phyloP scores from a whole-genome alignment of 176 grass and related monocot genomes.

The Tillandsia leiboldiana region DNA sequence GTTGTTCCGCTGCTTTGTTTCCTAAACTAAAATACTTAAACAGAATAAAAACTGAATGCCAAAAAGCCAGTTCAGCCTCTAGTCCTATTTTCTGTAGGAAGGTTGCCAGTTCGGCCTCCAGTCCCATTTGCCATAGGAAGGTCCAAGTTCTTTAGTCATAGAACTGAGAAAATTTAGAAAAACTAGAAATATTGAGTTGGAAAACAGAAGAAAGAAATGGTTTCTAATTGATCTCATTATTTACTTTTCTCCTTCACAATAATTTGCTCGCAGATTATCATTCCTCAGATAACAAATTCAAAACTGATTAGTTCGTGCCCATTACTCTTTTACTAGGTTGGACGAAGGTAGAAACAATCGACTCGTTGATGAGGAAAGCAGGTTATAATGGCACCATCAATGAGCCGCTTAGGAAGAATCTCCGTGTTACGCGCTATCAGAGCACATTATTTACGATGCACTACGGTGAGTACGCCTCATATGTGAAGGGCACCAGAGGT shows the following conservation, averaged over 20 bases:
- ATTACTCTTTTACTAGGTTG: slow-evolving; percentile 47
- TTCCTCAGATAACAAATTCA: background rate
- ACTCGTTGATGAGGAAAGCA: slow-evolving; percentile 91
- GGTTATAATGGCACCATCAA: slow-evolving; percentile 71
- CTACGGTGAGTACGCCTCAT: slow-evolving; percentile 67
- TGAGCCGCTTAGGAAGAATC: slow-evolving; percentile 65
- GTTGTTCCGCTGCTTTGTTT: background rate
- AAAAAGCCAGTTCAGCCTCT: no score
- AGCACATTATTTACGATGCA: slow-evolving; percentile 88
- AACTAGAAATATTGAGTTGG: background rate
- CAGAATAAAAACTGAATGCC: no score
- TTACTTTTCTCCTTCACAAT: background rate
- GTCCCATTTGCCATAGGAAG: no score
- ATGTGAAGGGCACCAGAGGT: slow-evolving; percentile 77
- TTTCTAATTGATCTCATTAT: background rate
- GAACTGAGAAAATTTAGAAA: no score
- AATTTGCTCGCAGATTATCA: background rate
- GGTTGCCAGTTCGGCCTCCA: no score
- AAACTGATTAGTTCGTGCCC: background rate
- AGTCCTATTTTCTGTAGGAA: no score
- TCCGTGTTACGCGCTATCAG: slow-evolving; percentile 75
- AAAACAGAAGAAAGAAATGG: background rate
- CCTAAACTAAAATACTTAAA: no score
- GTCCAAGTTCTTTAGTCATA: no score
- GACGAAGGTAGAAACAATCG: slow-evolving; percentile 72